A percentile compares a stretch with the other conserved stretches of the same genome.
Conservation (phyloP, 2,329 filamentous ascomycete genomes). For the Colletotrichum spaethianum region DNA sequence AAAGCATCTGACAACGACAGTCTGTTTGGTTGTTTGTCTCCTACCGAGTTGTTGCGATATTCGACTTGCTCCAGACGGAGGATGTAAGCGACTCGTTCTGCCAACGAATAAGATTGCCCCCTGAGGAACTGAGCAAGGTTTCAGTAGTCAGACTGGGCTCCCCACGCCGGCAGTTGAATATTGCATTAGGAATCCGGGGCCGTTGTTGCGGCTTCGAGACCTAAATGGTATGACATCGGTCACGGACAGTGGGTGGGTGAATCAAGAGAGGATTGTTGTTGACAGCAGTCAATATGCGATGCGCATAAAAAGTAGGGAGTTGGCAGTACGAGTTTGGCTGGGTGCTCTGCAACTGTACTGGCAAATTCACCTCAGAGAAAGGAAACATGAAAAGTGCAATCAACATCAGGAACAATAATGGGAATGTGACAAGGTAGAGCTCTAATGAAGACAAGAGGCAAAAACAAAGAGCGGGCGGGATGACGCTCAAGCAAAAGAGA, state of each 20-base stretch:
- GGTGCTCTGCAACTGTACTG: no score
- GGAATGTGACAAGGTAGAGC: no score
- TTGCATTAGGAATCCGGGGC: background rate
- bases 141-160: background rate
- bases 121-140: background rate
- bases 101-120: background rate
- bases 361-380: no score
- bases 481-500: no score
- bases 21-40: background rate
- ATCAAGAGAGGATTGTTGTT: background rate
- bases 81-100: background rate
- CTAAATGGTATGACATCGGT: background rate
- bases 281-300: no score
- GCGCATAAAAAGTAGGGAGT: no score
- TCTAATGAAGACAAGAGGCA: no score
- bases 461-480: no score
- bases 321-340: no score
- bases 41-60: background rate
- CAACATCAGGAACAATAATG: no score
- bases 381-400: no score
- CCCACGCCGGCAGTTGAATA: conserved; percentile 16
- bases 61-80: background rate
- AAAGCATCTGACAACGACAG: conserved; percentile 21
- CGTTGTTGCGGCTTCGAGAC: background rate
- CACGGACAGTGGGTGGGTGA: background rate